A percentile compares a stretch with the other conserved stretches of the same genome.
phyloP scores from a whole-genome alignment of 768 basidiomycete species.

The Peribolospora kevripleyi region DNA sequence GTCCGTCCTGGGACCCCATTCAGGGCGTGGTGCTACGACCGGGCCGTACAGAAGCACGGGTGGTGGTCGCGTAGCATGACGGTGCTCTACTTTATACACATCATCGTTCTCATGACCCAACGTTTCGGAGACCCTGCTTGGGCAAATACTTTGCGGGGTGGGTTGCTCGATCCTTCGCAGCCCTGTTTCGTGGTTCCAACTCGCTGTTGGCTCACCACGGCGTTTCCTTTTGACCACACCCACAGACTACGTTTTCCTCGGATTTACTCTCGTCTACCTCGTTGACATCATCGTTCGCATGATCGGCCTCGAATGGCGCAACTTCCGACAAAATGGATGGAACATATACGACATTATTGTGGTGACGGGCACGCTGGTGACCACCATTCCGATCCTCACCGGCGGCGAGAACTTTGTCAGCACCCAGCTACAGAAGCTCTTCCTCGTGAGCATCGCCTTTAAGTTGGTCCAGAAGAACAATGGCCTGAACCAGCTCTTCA shows the following conservation, averaged over 20 bases:
- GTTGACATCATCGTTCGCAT: constrained; percentile 55
- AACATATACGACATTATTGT: constrained; percentile 71
- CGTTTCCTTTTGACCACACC: neutral
- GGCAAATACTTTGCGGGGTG: constrained; percentile 8
- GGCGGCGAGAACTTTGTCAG: constrained; percentile 25
- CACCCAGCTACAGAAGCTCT: constrained; percentile 47
- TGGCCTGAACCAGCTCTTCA: constrained; percentile 80
- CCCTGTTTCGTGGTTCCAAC: too few species aligned
- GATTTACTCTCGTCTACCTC: constrained; percentile 43
- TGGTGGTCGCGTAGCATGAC: constrained; percentile 75
- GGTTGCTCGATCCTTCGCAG: constrained; percentile 10
- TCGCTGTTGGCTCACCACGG: too few species aligned
- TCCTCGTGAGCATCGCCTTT: constrained; percentile 76
- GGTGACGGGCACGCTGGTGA: constrained; percentile 54
- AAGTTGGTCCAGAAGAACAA: constrained; percentile 77
- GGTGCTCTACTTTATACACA: constrained; percentile 51
- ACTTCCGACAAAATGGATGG: constrained; percentile 80
- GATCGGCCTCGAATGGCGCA: constrained; percentile 57
- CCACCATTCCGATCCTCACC: constrained; percentile 46
- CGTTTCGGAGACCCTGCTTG: constrained; percentile 3
- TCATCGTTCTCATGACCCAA: constrained; percentile 44
- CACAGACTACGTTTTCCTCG: constrained; percentile 46
- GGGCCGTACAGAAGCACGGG: constrained; percentile 74
- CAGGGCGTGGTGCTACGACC: constrained; percentile 70
- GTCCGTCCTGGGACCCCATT: constrained; percentile 28